A percentile compares a stretch with the other conserved stretches of the same genome.
These are phyloP conservation scores for Puccinellia tenuiflora DNA, from an alignment of 176 grass and related monocot genomes.

Conservation along the genomic window DNA sequence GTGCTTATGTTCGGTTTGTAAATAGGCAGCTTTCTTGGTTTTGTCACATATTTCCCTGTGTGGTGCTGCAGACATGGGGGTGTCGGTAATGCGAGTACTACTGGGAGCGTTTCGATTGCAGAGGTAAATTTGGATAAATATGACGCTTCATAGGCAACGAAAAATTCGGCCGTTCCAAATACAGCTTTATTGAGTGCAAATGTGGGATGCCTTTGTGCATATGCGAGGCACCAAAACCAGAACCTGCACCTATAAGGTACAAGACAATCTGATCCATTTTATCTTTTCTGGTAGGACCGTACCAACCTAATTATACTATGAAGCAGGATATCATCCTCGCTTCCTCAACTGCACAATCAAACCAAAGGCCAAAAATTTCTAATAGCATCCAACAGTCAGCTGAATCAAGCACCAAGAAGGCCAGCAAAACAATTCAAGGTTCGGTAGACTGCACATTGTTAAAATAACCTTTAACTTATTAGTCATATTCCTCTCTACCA, in stretches of 20 bases:
- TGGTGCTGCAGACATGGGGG: slow-evolving; percentile 44
- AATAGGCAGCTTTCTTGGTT: not conserved
- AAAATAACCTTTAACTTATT: not conserved
- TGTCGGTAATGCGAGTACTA: slow-evolving; percentile 15
- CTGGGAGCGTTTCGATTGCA: slow-evolving; percentile 30
- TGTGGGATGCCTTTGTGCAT: slow-evolving; percentile 99
- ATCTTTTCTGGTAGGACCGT: not conserved
- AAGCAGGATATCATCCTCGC: slow-evolving; percentile 37
- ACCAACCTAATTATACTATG: not conserved
- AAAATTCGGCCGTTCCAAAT: slow-evolving; percentile 17
- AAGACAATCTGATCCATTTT: not conserved
- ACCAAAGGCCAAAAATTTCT: slow-evolving; percentile 68
- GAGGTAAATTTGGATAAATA: slow-evolving; percentile 58
- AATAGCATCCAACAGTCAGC: slow-evolving; percentile 35
- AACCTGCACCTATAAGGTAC: slow-evolving; percentile 59
- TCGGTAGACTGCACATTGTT: slow-evolving; percentile 7
- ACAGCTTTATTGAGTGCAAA: slow-evolving; percentile 60
- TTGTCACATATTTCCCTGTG: not conserved
- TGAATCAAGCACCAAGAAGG: slow-evolving; percentile 53
- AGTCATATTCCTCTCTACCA: not conserved
- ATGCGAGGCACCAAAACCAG: slow-evolving; percentile 73
- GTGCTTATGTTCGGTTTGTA: not conserved
- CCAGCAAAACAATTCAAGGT: slow-evolving; percentile 78
- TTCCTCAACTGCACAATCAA: slow-evolving; percentile 43
- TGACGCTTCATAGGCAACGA: slow-evolving; percentile 21